phyloP scores from a whole-genome alignment of 768 basidiomycete genomes.

The Podaxis carcinomalis region DNA sequence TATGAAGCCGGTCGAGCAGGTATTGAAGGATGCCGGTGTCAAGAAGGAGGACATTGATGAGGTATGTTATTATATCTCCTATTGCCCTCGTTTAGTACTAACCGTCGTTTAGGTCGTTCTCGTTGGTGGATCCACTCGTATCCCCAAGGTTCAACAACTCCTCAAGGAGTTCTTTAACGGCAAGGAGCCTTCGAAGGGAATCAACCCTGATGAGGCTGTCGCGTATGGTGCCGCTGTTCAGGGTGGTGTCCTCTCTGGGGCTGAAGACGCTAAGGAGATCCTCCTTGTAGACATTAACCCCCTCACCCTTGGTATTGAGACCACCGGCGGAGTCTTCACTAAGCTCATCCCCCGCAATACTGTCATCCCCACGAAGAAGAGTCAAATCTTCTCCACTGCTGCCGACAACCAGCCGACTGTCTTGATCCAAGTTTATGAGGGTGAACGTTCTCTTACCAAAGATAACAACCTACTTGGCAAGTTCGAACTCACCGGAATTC shows the following conservation, averaged over 20 bases:
- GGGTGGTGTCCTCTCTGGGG: conserved; percentile 96
- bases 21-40: conserved; percentile 94
- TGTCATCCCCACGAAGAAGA: conserved; percentile 96
- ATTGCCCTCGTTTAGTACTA: neutral
- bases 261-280: conserved; percentile 84
- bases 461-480: conserved; percentile 98
- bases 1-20: conserved; percentile 99
- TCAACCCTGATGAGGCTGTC: conserved; percentile 99
- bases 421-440: conserved; percentile 95
- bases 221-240: conserved; percentile 99
- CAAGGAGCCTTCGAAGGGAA: conserved; percentile 96
- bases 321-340: conserved; percentile 96
- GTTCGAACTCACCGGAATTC: conserved; percentile 90
- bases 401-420: conserved; percentile 94
- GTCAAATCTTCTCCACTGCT: conserved; percentile 86
- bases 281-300: conserved; percentile 97
- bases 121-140: conserved; percentile 97
- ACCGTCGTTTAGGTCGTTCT: conserved; percentile 64
- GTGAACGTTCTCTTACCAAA: conserved; percentile 95
- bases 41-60: conserved; percentile 98
- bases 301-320: conserved; percentile 98
- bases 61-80: conserved; percentile 31
- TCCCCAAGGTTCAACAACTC: conserved; percentile 98
- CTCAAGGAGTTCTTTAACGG: conserved; percentile 96
- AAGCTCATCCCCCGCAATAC: conserved; percentile 98